Conservation (phyloP, 805 yeast genomes). For the Saccharomycopsis amapae region DNA sequence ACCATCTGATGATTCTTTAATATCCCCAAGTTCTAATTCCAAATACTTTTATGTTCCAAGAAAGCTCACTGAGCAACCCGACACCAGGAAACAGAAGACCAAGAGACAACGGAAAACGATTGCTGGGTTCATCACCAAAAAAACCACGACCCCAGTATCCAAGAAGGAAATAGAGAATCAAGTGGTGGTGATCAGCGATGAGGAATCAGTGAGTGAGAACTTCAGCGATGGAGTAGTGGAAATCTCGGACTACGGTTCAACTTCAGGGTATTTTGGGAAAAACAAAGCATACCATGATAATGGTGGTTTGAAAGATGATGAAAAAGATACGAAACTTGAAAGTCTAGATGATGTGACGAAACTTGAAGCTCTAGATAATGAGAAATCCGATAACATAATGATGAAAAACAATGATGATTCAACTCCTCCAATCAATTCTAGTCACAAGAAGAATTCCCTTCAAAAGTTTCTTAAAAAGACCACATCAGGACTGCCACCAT, state of each 20-base stretch:
- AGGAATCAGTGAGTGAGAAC: neutral
- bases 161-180: neutral
- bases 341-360: neutral
- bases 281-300: neutral
- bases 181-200: neutral
- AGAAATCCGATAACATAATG: neutral
- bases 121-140: neutral
- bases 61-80: conserved; percentile 5
- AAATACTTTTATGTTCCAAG: conserved; percentile 6
- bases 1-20: neutral
- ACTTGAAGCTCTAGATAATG: neutral
- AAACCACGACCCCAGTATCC: neutral
- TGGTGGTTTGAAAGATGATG: neutral
- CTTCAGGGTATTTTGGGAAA: neutral
- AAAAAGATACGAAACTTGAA: neutral
- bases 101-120: neutral
- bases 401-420: neutral
- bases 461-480: too few species aligned
- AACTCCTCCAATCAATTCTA: neutral
- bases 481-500: too few species aligned
- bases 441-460: too few species aligned
- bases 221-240: neutral
- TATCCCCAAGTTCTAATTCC: neutral
- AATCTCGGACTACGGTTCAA: neutral
- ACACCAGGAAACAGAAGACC: neutral